Percentiles rank a stretch among this genome's conserved stretches.
These are phyloP conservation scores for Termitomyces sp. DNA, from an alignment of 768 basidiomycete genomes.

Conservation along the genomic window DNA sequence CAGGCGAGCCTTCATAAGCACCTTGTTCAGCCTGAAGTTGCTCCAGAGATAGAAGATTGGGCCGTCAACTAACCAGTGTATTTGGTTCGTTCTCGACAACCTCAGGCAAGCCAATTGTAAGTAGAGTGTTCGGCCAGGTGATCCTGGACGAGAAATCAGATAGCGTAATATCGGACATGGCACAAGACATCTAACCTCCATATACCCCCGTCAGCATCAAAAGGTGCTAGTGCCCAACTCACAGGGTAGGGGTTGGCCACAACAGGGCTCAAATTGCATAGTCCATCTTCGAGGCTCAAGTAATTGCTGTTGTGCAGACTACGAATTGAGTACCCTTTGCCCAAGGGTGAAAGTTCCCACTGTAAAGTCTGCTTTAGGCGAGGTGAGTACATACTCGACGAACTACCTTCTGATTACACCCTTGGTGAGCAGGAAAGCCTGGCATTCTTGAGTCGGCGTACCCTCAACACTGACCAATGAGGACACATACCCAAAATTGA, in stretches of 20 bases:
- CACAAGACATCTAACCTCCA: conserved; percentile 13
- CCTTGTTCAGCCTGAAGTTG: not conserved
- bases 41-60: not conserved
- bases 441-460: not conserved
- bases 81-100: not conserved
- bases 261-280: conserved; percentile 13
- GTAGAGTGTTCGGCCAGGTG: not conserved
- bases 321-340: conserved; percentile 26
- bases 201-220: conserved; percentile 7
- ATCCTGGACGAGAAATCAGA: not conserved
- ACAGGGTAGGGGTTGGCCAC: conserved; percentile 23
- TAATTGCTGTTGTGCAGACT: conserved; percentile 20
- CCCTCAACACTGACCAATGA: not conserved
- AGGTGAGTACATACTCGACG: not conserved
- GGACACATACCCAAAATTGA: conserved; percentile 6
- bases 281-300: conserved; percentile 21
- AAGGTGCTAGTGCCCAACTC: conserved; percentile 24
- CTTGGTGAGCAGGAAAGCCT: conserved; percentile 17
- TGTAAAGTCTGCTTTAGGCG: not conserved
- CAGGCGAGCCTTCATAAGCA: not conserved
- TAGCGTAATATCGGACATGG: not conserved
- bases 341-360: conserved; percentile 26
- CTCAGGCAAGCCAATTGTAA: not conserved
- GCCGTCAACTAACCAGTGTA: not conserved
- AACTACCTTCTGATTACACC: conserved; percentile 23